phyloP scores from a whole-genome alignment of 148 eudicot genomes.

The Silene latifolia region DNA sequence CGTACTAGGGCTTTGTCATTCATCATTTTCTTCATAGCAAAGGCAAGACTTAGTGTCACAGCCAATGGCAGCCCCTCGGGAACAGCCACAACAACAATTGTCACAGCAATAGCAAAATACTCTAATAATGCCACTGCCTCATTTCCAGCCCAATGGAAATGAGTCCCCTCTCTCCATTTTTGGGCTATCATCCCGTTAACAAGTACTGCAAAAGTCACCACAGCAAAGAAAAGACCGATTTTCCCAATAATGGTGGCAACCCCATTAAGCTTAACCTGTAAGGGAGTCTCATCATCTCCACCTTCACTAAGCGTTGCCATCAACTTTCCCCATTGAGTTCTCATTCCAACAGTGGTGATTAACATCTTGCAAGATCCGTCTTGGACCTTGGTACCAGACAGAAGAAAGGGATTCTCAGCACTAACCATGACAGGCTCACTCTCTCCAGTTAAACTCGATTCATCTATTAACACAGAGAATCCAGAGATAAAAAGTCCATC shows the following conservation, averaged over 20 bases:
- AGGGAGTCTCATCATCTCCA: conserved; percentile 93
- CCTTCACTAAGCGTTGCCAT: conserved; percentile 99
- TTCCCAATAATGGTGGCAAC: conserved; percentile 96
- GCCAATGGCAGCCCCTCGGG: conserved; percentile 96
- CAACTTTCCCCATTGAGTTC: conserved; percentile 95
- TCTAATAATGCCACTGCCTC: conserved; percentile 77
- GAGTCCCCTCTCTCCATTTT: conserved; percentile 58
- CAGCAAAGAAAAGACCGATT: conserved; percentile 86
- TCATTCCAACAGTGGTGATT: conserved; percentile 95
- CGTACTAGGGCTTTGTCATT: conserved; percentile 96
- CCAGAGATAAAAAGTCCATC: conserved; percentile 96
- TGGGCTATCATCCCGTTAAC: conserved; percentile 59
- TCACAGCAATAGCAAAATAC: conserved; percentile 88
- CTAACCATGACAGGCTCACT: conserved; percentile 86
- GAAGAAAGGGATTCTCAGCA: conserved; percentile 67
- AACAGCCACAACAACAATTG: conserved; percentile 97
- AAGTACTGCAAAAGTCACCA: conserved; percentile 81
- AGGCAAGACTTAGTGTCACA: conserved; percentile 90
- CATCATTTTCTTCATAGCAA: conserved; percentile 99
- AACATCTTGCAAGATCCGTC: conserved; percentile 97
- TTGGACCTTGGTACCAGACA: conserved; percentile 95
- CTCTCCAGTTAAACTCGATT: conserved; percentile 94
- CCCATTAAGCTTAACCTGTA: conserved; percentile 94
- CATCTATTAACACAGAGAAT: conserved; percentile 78
- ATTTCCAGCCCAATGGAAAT: conserved; percentile 68